phyloP scores from a whole-genome alignment of 2,329 filamentous ascomycete genomes.

The Penicillium sp. region DNA sequence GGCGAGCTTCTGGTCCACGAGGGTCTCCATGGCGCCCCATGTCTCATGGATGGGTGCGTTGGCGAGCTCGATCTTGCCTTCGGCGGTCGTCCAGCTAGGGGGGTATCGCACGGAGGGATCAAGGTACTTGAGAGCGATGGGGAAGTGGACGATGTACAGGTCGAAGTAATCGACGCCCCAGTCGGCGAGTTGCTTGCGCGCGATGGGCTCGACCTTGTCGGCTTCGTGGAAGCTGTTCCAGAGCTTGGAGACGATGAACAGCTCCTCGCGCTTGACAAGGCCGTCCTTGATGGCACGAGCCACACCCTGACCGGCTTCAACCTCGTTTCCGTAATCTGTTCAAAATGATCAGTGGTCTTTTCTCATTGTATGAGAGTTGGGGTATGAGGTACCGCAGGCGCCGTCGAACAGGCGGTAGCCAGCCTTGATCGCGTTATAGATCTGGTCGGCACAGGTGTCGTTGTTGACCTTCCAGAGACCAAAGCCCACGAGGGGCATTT shows the following conservation, averaged over 20 bases:
- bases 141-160: conserved; percentile 87
- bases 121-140: conserved; percentile 81
- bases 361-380: not conserved
- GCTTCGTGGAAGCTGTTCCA: conserved; percentile 90
- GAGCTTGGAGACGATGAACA: conserved; percentile 91
- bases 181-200: conserved; percentile 74
- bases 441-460: conserved; percentile 69
- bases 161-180: conserved; percentile 90
- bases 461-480: conserved; percentile 81
- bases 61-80: conserved; percentile 63
- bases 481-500: conserved; percentile 49
- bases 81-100: conserved; percentile 71
- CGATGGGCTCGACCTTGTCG: conserved; percentile 74
- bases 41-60: conserved; percentile 78
- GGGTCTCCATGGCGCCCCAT: conserved; percentile 76
- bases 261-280: conserved; percentile 78
- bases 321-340: conserved; percentile 80
- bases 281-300: conserved; percentile 79
- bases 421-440: conserved; percentile 71
- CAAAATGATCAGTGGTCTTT: conserved; percentile 3
- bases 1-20: conserved; percentile 69
- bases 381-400: conserved; percentile 51
- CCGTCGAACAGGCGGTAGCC: conserved; percentile 65
- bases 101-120: conserved; percentile 78
- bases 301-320: conserved; percentile 74